Evolutionary conservation across 2,329 filamentous ascomycete genomes (phyloP), one percentile per base, ranked within the genome.

Genomic region (Incumbomyces lentus): DNA sequence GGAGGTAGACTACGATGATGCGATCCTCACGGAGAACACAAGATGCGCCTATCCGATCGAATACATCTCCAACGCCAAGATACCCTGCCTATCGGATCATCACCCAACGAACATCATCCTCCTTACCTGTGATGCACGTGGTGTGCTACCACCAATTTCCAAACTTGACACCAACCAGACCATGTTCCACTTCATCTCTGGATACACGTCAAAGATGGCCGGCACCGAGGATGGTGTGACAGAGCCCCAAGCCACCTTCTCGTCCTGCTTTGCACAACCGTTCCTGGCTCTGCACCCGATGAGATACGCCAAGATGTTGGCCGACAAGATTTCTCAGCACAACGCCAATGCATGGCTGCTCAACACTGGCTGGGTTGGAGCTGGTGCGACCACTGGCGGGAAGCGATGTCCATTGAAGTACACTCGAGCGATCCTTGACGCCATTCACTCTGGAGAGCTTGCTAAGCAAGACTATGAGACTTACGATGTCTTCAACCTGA

Each of bases 151-250:
- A 48, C 92, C 92, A 40, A 96, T 98, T 71, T 95, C 88, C 61
- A 96, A 96, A 78, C 84, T 98, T 65, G 81, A 84, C 75, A 79
- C 84, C 55, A 81, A 86, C 61, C 92, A 96, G 74, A 95, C 88
- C 68, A 96, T 98, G 90, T 98, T 96, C 83, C 92, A 98, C 78
- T 98, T 98, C 81, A 98, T 98, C 71, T 94, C 86, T 14, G 92
- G 92, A 60, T 98, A 98, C 78, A 98, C 92, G 55, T 96, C 90
- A 64, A 98, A 98, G 82, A 98, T 98, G 92, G 92, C 92, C 55
- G 92, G 92, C 62, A 98, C 92, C 30, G 92, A 98, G 73, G 87
- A 95, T 56, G 92, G 92, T 62, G 81, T 98, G 55, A 93, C 86
- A 8, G 92, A 98, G 73, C 92, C 92, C 55, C 87, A 96, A 72